A percentile compares a stretch with the other conserved stretches of the same genome.
These are phyloP conservation scores for Saturnispora hagleri DNA, from an alignment of 805 yeast species.

Conservation along the genomic window DNA sequence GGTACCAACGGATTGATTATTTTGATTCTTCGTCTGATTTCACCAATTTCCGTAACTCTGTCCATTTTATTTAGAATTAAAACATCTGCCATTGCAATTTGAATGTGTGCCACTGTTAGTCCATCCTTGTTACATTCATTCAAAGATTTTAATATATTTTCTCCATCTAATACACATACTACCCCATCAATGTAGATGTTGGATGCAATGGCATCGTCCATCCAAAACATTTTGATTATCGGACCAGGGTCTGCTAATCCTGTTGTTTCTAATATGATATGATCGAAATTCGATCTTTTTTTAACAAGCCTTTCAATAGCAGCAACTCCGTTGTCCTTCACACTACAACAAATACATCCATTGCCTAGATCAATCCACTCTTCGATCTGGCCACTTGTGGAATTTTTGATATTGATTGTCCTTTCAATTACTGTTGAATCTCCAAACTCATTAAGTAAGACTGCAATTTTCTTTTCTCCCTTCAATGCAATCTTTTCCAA, in stretches of 20 bases:
- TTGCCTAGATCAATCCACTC: slow-evolving; percentile 97
- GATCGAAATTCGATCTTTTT: slow-evolving; percentile 62
- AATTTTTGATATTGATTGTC: slow-evolving; percentile 58
- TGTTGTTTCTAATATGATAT: slow-evolving; percentile 87
- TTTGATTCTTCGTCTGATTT: slow-evolving; percentile 29
- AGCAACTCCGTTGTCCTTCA: slow-evolving; percentile 86
- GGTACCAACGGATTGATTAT: slow-evolving; percentile 65
- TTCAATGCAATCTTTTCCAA: slow-evolving; percentile 63
- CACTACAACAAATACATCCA: slow-evolving; percentile 95
- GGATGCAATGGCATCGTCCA: slow-evolving; percentile 80
- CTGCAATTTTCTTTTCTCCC: slow-evolving; percentile 72
- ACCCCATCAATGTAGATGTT: slow-evolving; percentile 88
- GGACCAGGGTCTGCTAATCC: slow-evolving; percentile 98
- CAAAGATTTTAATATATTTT: slow-evolving; percentile 54
- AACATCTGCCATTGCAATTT: slow-evolving; percentile 83
- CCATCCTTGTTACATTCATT: slow-evolving; percentile 29
- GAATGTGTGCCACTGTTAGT: slow-evolving; percentile 77
- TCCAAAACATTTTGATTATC: slow-evolving; percentile 95
- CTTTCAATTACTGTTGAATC: slow-evolving; percentile 86
- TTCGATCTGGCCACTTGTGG: slow-evolving; percentile 49
- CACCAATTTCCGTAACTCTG: slow-evolving; percentile 17
- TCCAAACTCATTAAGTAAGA: slow-evolving; percentile 87
- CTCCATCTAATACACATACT: slow-evolving; percentile 75
- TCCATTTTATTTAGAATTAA: slow-evolving; percentile 77
- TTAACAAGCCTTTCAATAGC: slow-evolving; percentile 86